Conservation (phyloP, 192 early-diverging fungal genomes). For the Dissophora ornata region DNA sequence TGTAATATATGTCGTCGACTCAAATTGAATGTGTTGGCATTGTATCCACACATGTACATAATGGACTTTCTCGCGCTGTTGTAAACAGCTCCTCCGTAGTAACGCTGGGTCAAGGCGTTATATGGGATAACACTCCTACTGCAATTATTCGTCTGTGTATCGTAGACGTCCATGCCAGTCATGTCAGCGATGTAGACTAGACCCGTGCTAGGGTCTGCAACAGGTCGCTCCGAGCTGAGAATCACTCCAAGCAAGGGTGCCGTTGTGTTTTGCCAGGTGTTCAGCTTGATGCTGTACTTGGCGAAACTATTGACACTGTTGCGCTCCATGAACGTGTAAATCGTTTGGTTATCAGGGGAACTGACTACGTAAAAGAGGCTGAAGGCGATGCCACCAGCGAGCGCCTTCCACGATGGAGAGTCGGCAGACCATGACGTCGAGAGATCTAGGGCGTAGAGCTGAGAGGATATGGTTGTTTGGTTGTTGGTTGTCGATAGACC, state of each 20-base stretch:
- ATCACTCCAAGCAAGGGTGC: too few relatives aligned
- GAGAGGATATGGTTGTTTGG: not conserved
- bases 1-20: not conserved
- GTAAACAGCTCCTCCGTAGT: not conserved
- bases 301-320: not conserved
- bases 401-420: conserved; percentile 13
- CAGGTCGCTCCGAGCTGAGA: not conserved
- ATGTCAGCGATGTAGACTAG: conserved; percentile 3
- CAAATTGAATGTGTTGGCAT: not conserved
- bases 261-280: not conserved
- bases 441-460: conserved; percentile 15
- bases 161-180: not conserved
- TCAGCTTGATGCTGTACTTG: conserved; percentile 4
- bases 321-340: not conserved
- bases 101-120: too few relatives aligned
- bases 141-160: not conserved
- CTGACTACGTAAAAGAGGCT: not conserved
- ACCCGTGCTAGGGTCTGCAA: not conserved
- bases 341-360: conserved; percentile 8
- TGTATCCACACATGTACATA: conserved; percentile 15
- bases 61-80: not conserved
- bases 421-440: not conserved
- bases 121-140: too few relatives aligned
- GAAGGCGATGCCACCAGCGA: not conserved
- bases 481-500: too few relatives aligned